A percentile compares a stretch with the other conserved stretches of the same genome.
These are phyloP conservation scores for Pseudophaeomoniella oleicola DNA, from an alignment of 2,329 filamentous ascomycete species.

Conservation along the genomic window DNA sequence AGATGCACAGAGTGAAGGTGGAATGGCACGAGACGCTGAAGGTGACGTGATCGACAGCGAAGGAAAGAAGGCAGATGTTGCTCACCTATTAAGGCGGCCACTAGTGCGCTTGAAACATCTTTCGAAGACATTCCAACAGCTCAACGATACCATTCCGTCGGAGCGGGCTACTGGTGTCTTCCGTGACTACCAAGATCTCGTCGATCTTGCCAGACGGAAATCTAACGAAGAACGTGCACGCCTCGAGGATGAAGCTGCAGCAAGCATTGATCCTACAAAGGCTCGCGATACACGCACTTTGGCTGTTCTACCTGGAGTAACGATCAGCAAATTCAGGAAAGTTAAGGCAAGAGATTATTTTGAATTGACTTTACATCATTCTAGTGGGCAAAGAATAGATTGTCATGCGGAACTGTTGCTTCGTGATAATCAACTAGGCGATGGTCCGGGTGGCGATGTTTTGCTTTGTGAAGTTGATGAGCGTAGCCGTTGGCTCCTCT, in stretches of 20 bases:
- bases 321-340: slow-evolving; percentile 61
- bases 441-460: slow-evolving; percentile 61
- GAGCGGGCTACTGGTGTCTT: slow-evolving; percentile 44
- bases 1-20: slow-evolving; percentile 29
- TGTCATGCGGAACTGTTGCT: slow-evolving; percentile 80
- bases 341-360: slow-evolving; percentile 87
- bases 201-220: slow-evolving; percentile 60
- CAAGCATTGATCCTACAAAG: slow-evolving; percentile 65
- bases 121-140: slow-evolving; percentile 52
- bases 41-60: slow-evolving; percentile 53
- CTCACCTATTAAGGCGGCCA: slow-evolving; percentile 79
- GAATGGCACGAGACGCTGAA: slow-evolving; percentile 41
- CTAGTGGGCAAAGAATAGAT: slow-evolving; percentile 75
- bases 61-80: slow-evolving; percentile 86
- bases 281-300: slow-evolving; percentile 68
- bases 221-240: slow-evolving; percentile 59
- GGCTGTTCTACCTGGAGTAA: slow-evolving; percentile 52
- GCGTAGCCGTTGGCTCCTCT: slow-evolving; percentile 67
- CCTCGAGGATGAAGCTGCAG: slow-evolving; percentile 74
- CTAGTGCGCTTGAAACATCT: slow-evolving; percentile 80
- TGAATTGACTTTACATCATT: slow-evolving; percentile 70
- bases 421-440: slow-evolving; percentile 60
- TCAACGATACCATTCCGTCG: slow-evolving; percentile 20
- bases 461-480: slow-evolving; percentile 81
- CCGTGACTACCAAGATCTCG: slow-evolving; percentile 53